These are phyloP conservation scores for Leptodontidium sp. DNA, from an alignment of 2,329 filamentous ascomycete species.

Conservation along the genomic window DNA sequence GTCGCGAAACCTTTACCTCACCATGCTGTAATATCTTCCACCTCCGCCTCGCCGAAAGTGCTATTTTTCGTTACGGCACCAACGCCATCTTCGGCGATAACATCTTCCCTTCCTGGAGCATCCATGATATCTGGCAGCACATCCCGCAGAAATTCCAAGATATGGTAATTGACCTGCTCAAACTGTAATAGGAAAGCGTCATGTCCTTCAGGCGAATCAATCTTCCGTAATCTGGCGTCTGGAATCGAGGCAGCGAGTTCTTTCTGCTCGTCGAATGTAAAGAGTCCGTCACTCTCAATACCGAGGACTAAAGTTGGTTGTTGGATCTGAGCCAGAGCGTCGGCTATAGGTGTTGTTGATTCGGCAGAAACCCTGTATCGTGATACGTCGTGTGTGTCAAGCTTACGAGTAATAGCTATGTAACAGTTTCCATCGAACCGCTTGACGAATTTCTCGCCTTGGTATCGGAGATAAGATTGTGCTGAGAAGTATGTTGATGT, in stretches of 20 bases:
- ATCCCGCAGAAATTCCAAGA: conserved; percentile 83
- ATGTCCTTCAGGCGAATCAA: conserved; percentile 94
- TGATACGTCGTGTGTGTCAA: conserved; percentile 96
- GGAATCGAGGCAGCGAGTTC: conserved; percentile 86
- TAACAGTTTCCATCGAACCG: conserved; percentile 99
- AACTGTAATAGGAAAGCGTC: conserved; percentile 97
- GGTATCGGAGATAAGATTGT: conserved; percentile 96
- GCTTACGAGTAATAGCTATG: conserved; percentile 96
- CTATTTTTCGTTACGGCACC: conserved; percentile 82
- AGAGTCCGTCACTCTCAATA: conserved; percentile 94
- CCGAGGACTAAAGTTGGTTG: conserved; percentile 92
- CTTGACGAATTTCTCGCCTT: conserved; percentile 95
- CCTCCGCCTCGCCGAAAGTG: conserved; percentile 94
- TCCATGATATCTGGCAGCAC: conserved; percentile 89
- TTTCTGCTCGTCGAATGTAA: conserved; percentile 96
- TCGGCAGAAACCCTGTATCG: conserved; percentile 66
- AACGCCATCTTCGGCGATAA: conserved; percentile 56
- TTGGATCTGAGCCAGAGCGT: conserved; percentile 81
- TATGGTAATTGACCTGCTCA: conserved; percentile 91
- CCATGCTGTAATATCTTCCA: conserved; percentile 96
- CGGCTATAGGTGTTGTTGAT: conserved; percentile 60
- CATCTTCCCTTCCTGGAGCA: conserved; percentile 56
- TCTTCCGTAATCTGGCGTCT: conserved; percentile 79
- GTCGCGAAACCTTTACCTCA: conserved; percentile 48
- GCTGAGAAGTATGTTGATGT: conserved; percentile 95